These are phyloP conservation scores for Aspergillus ostianus DNA, from an alignment of 495 filamentous ascomycete species.

Conservation along the genomic window DNA sequence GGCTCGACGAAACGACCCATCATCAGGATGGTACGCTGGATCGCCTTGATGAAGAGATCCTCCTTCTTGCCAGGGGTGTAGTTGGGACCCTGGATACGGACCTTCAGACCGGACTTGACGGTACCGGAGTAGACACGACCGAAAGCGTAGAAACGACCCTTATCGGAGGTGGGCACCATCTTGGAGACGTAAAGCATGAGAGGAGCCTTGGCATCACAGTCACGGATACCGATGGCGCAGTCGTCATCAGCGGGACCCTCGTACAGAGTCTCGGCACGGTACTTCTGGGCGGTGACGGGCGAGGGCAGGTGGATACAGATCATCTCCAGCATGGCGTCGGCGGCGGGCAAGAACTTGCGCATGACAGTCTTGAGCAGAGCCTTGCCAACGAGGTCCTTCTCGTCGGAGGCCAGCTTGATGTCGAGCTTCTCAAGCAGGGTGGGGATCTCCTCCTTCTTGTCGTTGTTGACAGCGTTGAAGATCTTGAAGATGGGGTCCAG, in stretches of 20 bases:
- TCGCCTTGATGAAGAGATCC: conserved; percentile 98
- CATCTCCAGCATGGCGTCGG: conserved; percentile 99
- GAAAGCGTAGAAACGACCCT: conserved; percentile 99
- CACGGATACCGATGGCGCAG: conserved; percentile 89
- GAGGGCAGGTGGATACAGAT: conserved; percentile 99
- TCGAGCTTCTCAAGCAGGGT: conserved; percentile 86
- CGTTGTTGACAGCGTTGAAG: conserved; percentile 93
- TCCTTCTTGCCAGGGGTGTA: conserved; percentile 98
- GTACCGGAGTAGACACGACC: conserved; percentile 99
- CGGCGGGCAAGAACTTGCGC: conserved; percentile 96
- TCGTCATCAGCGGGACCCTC: conserved; percentile 94
- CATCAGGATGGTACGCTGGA: conserved; percentile 99
- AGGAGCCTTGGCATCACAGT: conserved; percentile 95
- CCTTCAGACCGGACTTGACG: conserved; percentile 95
- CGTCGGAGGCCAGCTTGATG: conserved; percentile 80
- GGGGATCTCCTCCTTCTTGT: conserved; percentile 91
- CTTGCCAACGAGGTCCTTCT: conserved; percentile 96
- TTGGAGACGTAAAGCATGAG: conserved; percentile 99
- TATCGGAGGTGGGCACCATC: conserved; percentile 99
- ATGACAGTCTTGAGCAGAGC: conserved; percentile 94
- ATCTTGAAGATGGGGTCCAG: conserved; percentile 99
- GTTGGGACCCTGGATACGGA: conserved; percentile 99
- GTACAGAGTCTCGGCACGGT: conserved; percentile 98
- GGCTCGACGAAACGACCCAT: conserved; percentile 99
- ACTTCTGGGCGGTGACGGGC: conserved; percentile 92